A percentile compares a stretch with the other conserved stretches of the same genome.
Evolutionary conservation across 2,329 filamentous ascomycete genomes (phyloP).

Genomic region (Penicillium sp.): DNA sequence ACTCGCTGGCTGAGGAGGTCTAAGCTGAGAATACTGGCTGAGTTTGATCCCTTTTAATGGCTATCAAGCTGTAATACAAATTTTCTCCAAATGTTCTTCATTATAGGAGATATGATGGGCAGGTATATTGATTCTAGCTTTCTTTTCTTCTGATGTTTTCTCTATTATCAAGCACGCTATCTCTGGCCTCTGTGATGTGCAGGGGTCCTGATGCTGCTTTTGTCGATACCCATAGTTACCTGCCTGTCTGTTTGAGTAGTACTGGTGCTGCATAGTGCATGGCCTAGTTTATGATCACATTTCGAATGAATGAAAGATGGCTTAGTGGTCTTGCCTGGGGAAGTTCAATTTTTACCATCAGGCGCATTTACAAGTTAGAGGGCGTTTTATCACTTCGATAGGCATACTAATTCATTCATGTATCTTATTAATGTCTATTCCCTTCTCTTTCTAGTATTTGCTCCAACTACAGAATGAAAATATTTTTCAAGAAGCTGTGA

Average conservation of each 20-base stretch:
- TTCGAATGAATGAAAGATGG: not conserved
- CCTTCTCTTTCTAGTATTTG: not conserved
- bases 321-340: not conserved
- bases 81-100: not conserved
- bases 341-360: not conserved
- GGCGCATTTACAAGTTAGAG: slow-evolving; percentile 1
- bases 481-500: no score
- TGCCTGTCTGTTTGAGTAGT: not conserved
- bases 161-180: not conserved
- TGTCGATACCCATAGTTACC: slow-evolving; percentile 14
- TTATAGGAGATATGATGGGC: not conserved
- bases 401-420: slow-evolving; percentile 9
- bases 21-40: not conserved
- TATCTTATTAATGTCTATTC: slow-evolving; percentile 10
- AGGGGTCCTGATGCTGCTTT: not conserved
- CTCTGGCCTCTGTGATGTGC: not conserved
- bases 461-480: not conserved
- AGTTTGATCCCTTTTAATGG: not conserved
- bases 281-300: not conserved
- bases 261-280: slow-evolving; percentile 2
- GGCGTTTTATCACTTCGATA: slow-evolving; percentile 1
- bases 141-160: not conserved
- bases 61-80: not conserved
- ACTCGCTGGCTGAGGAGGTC: slow-evolving; percentile 5
- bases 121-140: not conserved